Evolutionary conservation across 805 yeast genomes (phyloP).

Genomic region (Cyberlindnera veronae): DNA sequence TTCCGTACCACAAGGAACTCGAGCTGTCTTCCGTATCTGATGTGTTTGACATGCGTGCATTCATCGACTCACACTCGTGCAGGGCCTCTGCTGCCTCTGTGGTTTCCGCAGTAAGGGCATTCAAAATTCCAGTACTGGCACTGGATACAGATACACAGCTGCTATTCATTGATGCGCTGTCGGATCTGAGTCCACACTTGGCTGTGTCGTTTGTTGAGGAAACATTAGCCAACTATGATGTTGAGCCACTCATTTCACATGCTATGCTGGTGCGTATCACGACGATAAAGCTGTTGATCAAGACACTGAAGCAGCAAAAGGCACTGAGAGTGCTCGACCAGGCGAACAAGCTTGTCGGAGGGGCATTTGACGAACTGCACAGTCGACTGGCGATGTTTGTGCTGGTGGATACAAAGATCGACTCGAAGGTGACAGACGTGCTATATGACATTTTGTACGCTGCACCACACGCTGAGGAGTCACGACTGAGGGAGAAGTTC

Average conservation of each 20-base stretch:
- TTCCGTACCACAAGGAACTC: slow-evolving; percentile 21
- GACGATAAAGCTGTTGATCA: slow-evolving; percentile 18
- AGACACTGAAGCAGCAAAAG: slow-evolving; percentile 19
- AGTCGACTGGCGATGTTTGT: slow-evolving; percentile 17
- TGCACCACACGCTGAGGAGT: slow-evolving; percentile 14
- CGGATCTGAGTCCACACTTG: slow-evolving; percentile 14
- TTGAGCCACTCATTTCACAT: slow-evolving; percentile 5
- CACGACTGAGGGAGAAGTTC: slow-evolving; percentile 9
- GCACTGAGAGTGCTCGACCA: slow-evolving; percentile 4
- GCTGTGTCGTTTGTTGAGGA: slow-evolving; percentile 4
- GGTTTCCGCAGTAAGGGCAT: slow-evolving; percentile 15
- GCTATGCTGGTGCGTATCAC: slow-evolving; percentile 15
- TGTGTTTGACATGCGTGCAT: slow-evolving; percentile 11
- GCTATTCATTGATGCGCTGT: slow-evolving; percentile 21
- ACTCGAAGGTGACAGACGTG: slow-evolving; percentile 3
- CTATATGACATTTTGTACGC: slow-evolving; percentile 10
- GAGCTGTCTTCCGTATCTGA: slow-evolving; percentile 3
- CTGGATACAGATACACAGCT: slow-evolving; percentile 20
- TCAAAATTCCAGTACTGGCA: slow-evolving; percentile 14
- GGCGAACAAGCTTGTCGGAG: slow-evolving; percentile 2
- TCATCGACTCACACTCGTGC: slow-evolving; percentile 13
- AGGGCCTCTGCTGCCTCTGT: slow-evolving; percentile 23
- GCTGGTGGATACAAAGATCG: slow-evolving; percentile 16
- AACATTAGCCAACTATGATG: slow-evolving; percentile 5
- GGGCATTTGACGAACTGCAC: slow-evolving; percentile 14